A percentile compares a stretch with the other conserved stretches of the same genome.
phyloP scores from a whole-genome alignment of 2,329 filamentous ascomycete species.

The Corinectria fuckeliana region DNA sequence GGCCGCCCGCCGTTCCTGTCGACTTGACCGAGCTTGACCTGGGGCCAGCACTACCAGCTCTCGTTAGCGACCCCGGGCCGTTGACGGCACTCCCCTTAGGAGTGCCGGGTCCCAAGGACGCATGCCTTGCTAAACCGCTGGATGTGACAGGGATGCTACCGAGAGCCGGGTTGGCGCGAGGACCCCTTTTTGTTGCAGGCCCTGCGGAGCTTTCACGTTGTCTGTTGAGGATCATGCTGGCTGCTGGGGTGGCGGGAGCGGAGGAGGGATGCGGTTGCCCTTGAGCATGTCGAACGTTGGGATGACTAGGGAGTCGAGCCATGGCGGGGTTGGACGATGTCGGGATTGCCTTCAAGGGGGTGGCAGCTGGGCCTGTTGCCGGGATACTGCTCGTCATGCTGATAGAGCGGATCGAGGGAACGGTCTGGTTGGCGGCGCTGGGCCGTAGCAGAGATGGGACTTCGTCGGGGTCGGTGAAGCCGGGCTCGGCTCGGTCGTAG shows the following conservation, averaged over 20 bases:
- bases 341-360: constrained; percentile 36
- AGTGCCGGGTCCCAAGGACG: constrained; percentile 68
- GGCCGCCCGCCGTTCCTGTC: constrained; percentile 45
- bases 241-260: constrained; percentile 66
- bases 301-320: constrained; percentile 50
- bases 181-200: constrained; percentile 61
- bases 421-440: constrained; percentile 59
- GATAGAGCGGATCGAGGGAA: constrained; percentile 49
- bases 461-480: constrained; percentile 67
- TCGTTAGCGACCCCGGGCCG: constrained; percentile 45
- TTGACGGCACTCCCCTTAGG: constrained; percentile 53
- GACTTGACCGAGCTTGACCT: constrained; percentile 57
- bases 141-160: constrained; percentile 58
- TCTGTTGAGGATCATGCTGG: constrained; percentile 64
- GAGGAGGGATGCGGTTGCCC: constrained; percentile 61
- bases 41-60: constrained; percentile 67
- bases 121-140: constrained; percentile 66
- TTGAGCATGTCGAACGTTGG: constrained; percentile 58
- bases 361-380: constrained; percentile 34
- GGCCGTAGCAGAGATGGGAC: constrained; percentile 67
- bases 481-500: constrained; percentile 66
- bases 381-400: constrained; percentile 50
- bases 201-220: constrained; percentile 67
- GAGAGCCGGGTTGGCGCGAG: constrained; percentile 55
- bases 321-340: constrained; percentile 50